These are phyloP conservation scores for Chimonanthus praecox DNA, from an alignment of 164 flowering plant species.

Conservation along the genomic window DNA sequence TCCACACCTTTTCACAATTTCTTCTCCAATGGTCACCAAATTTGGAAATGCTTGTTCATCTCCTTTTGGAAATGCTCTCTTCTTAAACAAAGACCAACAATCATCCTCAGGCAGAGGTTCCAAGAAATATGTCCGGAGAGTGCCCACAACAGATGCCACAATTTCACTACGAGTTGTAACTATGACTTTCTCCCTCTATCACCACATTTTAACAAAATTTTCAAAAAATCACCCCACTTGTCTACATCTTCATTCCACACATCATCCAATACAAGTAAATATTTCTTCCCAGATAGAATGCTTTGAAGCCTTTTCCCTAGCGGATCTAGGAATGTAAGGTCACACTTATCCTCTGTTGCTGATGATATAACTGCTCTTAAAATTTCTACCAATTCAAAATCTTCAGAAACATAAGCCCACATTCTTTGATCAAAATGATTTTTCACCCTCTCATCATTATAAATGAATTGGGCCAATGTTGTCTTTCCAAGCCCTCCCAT, in stretches of 20 bases:
- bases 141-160: neutral
- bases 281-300: neutral
- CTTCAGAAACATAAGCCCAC: neutral
- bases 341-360: neutral
- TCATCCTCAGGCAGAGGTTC: slow-evolving; percentile 6
- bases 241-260: slow-evolving; percentile 1
- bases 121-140: neutral
- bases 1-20: slow-evolving; percentile 10
- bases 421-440: neutral
- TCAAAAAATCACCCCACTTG: neutral
- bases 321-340: neutral
- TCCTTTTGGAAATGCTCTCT: slow-evolving; percentile 1
- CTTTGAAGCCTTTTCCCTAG: neutral
- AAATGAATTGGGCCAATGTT: neutral
- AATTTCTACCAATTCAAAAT: neutral
- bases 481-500: neutral
- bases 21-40: neutral
- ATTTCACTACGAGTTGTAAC: slow-evolving; percentile 6
- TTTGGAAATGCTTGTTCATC: neutral
- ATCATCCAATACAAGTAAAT: slow-evolving; percentile 10
- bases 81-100: slow-evolving; percentile 10
- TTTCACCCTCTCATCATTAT: neutral
- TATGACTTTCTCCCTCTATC: slow-evolving; percentile 2
- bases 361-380: too few species aligned
- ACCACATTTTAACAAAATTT: neutral